Conservation (phyloP, 495 filamentous ascomycete species). For the Podospora pseudocomata region DNA sequence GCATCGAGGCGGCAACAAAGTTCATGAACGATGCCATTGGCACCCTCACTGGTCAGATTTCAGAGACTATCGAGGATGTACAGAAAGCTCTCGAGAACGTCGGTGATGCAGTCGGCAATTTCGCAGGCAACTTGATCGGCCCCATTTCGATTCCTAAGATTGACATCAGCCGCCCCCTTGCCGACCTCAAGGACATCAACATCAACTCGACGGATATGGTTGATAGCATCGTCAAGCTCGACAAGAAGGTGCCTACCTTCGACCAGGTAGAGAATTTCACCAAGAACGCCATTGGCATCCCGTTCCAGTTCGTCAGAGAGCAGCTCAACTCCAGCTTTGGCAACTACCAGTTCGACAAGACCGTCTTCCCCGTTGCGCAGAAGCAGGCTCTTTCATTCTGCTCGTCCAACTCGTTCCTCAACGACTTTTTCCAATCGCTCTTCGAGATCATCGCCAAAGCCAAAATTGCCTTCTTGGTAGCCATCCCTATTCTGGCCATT, state of each 20-base stretch:
- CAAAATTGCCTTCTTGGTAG: conserved; percentile 67
- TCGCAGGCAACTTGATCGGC: no score
- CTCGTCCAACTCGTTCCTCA: conserved; percentile 75
- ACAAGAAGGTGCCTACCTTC: conserved; percentile 76
- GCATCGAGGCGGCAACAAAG: conserved; percentile 66
- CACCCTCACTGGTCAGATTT: conserved; percentile 60
- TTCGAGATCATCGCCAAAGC: conserved; percentile 57
- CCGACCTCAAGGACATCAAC: conserved; percentile 63
- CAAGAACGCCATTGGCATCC: conserved; percentile 62
- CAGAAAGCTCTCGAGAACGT: conserved; percentile 57
- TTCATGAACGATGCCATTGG: conserved; percentile 70
- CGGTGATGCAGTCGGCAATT: no score
- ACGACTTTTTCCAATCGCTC: conserved; percentile 77
- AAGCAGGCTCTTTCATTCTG: conserved; percentile 86
- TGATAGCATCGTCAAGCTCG: conserved; percentile 61
- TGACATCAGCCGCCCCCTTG: conserved; percentile 56
- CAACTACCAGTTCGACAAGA: conserved; percentile 71
- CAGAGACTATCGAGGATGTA: conserved; percentile 52
- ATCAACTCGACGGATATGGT: conserved; percentile 62
- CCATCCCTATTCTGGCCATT: conserved; percentile 65
- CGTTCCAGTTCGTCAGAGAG: conserved; percentile 73
- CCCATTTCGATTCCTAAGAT: conserved; percentile 38
- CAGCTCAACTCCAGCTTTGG: conserved; percentile 63
- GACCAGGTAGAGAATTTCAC: conserved; percentile 75
- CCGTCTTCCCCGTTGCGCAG: conserved; percentile 70